phyloP scores from a whole-genome alignment of 2,329 filamentous ascomycete genomes.

The Arthroderma sp. region DNA sequence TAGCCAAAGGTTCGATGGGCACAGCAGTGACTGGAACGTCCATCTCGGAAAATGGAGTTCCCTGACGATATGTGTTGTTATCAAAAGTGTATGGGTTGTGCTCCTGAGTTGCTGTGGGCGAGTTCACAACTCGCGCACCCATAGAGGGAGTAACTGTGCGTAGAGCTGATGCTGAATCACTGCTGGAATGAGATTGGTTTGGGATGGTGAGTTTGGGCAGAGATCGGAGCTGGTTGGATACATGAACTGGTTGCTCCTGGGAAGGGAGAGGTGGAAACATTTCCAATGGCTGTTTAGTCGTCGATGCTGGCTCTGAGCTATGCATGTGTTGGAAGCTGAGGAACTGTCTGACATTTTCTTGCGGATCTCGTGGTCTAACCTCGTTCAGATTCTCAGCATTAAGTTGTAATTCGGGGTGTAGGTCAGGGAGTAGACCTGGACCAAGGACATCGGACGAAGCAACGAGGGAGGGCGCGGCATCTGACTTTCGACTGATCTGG shows the following conservation, averaged over 20 bases:
- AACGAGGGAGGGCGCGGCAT: slow-evolving; percentile 67
- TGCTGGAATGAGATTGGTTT: slow-evolving; percentile 21
- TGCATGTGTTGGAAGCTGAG: slow-evolving; percentile 63
- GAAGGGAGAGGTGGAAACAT: slow-evolving; percentile 33
- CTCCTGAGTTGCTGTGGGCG: slow-evolving; percentile 39
- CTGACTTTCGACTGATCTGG: slow-evolving; percentile 48
- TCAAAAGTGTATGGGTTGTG: slow-evolving; percentile 27
- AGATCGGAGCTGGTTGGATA: slow-evolving; percentile 37
- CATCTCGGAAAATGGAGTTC: slow-evolving; percentile 78
- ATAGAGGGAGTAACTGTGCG: slow-evolving; percentile 24
- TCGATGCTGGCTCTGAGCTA: slow-evolving; percentile 47
- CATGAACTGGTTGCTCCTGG: slow-evolving; percentile 25
- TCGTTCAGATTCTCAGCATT: slow-evolving; percentile 61
- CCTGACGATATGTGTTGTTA: slow-evolving; percentile 43
- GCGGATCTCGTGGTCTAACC: slow-evolving; percentile 63
- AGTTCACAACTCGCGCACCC: slow-evolving; percentile 12
- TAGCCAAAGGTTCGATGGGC: slow-evolving; percentile 57
- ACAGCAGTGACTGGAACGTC: slow-evolving; percentile 72
- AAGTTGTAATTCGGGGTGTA: slow-evolving; percentile 53
- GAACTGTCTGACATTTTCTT: slow-evolving; percentile 88
- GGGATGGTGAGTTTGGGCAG: slow-evolving; percentile 49
- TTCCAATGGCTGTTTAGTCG: slow-evolving; percentile 43
- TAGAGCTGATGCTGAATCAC: slow-evolving; percentile 20
- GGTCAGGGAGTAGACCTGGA: slow-evolving; percentile 50
- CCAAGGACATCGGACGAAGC: slow-evolving; percentile 87